Base-by-base conservation (phyloP, 345 rosid species). In the Linum trigynum region DNA sequence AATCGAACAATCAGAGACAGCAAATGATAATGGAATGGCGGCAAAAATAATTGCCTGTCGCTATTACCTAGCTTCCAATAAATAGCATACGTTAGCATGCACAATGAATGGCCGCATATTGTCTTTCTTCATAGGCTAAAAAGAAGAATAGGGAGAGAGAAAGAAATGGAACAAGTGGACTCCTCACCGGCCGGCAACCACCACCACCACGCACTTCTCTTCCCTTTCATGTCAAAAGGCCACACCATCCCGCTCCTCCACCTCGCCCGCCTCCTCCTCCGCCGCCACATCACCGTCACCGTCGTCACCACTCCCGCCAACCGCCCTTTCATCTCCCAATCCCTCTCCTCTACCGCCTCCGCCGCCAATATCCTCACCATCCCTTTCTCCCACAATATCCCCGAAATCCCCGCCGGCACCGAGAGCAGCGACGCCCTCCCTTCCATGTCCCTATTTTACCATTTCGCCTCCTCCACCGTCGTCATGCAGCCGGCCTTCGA, bases 201-300 rank as follows among this genome's bases (percentile, higher is more conserved):
- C 7, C 51, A 69, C 2, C 65, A 38, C 42, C 91, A 91, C 68
- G 84, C 75, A 15, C 74, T 83, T 65, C 65, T 91, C 60, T 84
- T 84, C 75, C 96, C 98, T 8, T 91, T 82, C 86, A 83, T 86
- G 94, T 76, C 94, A 2, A 86, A 88, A 74, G 89, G 98, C 62
- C 96, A 91, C 72, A 81, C 75, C 23, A 85, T 88, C 39, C 96
- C 98, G 37, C 74, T 88, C 72, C 85, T 91, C 73, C 81, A 73
- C 66, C 63, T 91, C 0, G 86, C 84, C 38, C 86, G 75, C 69
- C 85, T 78, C 72, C 84, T 91, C 69, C 86, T 85, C 78, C 78
- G 68, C 69, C 86, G 68, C 51, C 51, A 45, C 12, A 32, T 72
- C 39, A 3, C 73, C 16, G 63, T 85, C 72, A 88, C 96, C 11